Percentiles rank a stretch among this genome's conserved stretches.
phyloP scores from a whole-genome alignment of 2,329 filamentous ascomycete species.

The Stachybotrys echinatus region DNA sequence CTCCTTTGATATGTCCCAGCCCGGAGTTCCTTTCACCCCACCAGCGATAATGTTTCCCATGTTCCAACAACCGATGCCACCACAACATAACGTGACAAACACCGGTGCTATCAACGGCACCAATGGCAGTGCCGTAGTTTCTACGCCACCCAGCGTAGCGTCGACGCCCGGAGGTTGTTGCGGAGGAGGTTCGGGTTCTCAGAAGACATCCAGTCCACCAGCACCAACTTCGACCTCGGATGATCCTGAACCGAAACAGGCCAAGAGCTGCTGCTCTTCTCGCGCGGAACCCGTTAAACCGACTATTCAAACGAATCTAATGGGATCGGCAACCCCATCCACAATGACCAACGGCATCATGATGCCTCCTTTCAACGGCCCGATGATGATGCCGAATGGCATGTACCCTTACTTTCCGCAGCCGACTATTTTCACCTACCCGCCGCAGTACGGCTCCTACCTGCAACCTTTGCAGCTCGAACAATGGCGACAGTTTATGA shows the following conservation, averaged over 20 bases:
- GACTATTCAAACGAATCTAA: neutral
- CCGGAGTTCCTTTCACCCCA: conserved; percentile 16
- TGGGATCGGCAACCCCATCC: neutral
- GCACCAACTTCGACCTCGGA: neutral
- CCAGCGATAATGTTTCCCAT: conserved; percentile 23
- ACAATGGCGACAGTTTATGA: conserved; percentile 45
- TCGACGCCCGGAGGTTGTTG: conserved; percentile 12
- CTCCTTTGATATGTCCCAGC: conserved; percentile 19
- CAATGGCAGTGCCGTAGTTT: neutral
- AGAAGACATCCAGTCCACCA: neutral
- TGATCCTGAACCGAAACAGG: conserved; percentile 10
- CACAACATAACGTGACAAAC: conserved; percentile 7
- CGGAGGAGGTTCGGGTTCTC: conserved; percentile 11
- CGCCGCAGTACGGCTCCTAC: conserved; percentile 49
- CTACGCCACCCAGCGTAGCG: neutral
- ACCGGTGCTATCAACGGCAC: conserved; percentile 7
- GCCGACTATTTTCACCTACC: conserved; percentile 45
- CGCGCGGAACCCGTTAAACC: conserved; percentile 5
- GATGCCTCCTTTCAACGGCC: conserved; percentile 28
- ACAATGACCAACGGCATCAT: conserved; percentile 17
- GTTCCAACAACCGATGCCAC: conserved; percentile 22
- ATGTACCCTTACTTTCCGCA: conserved; percentile 36
- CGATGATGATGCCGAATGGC: conserved; percentile 30
- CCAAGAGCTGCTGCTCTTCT: conserved; percentile 31
- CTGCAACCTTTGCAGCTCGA: conserved; percentile 50